Conservation (phyloP, 192 early-diverging fungal species). For the Entophlyctis luteolus region DNA sequence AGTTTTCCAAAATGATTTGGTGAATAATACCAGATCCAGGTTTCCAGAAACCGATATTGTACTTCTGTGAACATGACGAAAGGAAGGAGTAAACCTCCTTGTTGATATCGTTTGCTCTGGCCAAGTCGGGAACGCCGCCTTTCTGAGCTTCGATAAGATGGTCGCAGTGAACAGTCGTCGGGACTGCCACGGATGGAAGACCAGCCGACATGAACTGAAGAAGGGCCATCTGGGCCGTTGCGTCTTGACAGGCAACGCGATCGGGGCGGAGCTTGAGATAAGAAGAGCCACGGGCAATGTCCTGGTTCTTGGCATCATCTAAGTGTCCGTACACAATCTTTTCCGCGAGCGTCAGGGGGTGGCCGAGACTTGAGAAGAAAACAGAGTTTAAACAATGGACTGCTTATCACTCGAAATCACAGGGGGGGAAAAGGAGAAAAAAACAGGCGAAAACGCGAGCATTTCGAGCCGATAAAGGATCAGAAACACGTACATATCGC, state of each 20-base stretch:
- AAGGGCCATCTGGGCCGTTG: slow-evolving; percentile 97
- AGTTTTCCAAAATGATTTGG: slow-evolving; percentile 98
- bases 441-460: too few relatives aligned
- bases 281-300: slow-evolving; percentile 84
- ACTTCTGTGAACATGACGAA: slow-evolving; percentile 79
- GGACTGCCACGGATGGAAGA: slow-evolving; percentile 89
- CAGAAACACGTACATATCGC: too few relatives aligned
- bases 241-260: slow-evolving; percentile 98
- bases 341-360: slow-evolving; percentile 91
- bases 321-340: slow-evolving; percentile 98
- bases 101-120: slow-evolving; percentile 79
- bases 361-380: slow-evolving; percentile 61
- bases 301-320: slow-evolving; percentile 91
- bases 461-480: too few relatives aligned
- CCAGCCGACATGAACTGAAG: slow-evolving; percentile 98
- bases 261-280: slow-evolving; percentile 96
- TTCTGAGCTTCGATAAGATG: slow-evolving; percentile 94
- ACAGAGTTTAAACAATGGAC: too few relatives aligned
- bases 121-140: slow-evolving; percentile 80
- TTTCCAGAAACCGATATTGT: slow-evolving; percentile 95
- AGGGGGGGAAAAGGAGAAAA: not conserved
- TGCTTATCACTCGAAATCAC: too few relatives aligned
- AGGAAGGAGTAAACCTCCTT: slow-evolving; percentile 95
- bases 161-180: slow-evolving; percentile 97
- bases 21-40: slow-evolving; percentile 98